Evolutionary conservation across 805 yeast genomes (phyloP), one percentile per base, ranked within the genome.

Genomic region (Citeromyces nyonsensis): DNA sequence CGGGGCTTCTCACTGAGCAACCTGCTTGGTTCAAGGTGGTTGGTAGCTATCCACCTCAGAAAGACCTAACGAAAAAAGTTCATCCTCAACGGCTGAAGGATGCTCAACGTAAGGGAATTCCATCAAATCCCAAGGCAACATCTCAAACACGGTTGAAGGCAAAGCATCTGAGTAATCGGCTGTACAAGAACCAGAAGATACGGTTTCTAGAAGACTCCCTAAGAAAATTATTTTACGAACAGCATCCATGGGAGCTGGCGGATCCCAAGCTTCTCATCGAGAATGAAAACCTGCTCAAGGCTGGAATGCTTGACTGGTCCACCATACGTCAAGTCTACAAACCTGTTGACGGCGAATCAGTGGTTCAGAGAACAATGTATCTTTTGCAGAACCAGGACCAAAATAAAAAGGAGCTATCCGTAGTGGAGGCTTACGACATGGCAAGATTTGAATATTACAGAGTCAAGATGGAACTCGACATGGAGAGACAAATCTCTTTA

Each of bases 191-290:
- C 8, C 69, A 70, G 28, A 63, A 65, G 39, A 56, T 81, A 45
- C 52, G 51, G 35, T 77, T 66, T 42, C 51, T 72, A 34, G 91
- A 88, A 53, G 98, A 91, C 54, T 73, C 77, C 44, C 56, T 91
- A 43, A 72, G 98, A 58, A 63, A 69, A 30, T 61, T 80, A 15
- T 91, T 91, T 48, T 88, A 77, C 54, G 73, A 73, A 37, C 95
- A 86, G 50, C 98, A 91, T 55, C 98, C 98, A 5, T 91, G 98
- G 98, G 98, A 91, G 56, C 61, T 86, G 34, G 83, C 97, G 2
- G 69, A 94, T 43, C 95, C 97, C 10, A 82, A 81, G 49, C 64
- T 72, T 20, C 56, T 91, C 41, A 65, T 85, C 30, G 98, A 91
- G 52, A 80, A 73, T 44, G 63, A 65, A 25, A 82, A 80, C 6